Evolutionary conservation across 2,329 filamentous ascomycete species (phyloP), one percentile per base, ranked within the genome.

Genomic region (Lizonia empirigonia): DNA sequence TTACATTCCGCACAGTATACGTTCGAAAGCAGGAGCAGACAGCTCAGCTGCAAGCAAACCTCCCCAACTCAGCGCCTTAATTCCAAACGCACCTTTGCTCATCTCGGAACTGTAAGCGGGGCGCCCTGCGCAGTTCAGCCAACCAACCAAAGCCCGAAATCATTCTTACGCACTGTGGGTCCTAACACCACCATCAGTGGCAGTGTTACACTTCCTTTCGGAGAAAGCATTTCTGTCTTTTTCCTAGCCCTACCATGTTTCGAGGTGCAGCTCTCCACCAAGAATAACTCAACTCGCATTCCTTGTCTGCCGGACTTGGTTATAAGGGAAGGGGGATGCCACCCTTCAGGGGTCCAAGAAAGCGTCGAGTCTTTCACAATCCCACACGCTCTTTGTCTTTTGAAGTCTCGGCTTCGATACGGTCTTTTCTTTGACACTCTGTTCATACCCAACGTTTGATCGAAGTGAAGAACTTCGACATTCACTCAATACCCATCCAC

Each of bases 131-230:
- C 35, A 22, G 33, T 50, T 29, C 18, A 15, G 12, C 23, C 35
- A 33, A 33, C 59, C 59, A 58, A 56, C 53, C 48, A 56, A 15
- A 47, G 27, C 32, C 23, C 30, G 16, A 47, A 39, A 35, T 33
- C 23, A 40, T 15, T 32, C 32, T 27, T 40, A 32, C 36, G 41
- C 32, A 37, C 23, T 29, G 32, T 44, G 37, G 49, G 32, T 44
- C 35, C 33, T 36, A 33, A 44, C 47, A 52, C 36, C 32, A 27
- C 36, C 33, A 48, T 48, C 33, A 46, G 29, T 39, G 27, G 18
- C 23, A 19, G 16, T 50, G 27, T 39, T 56, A 48, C 48, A 50
- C 27, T 42, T 49, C 19, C 36, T 34, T 44, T 39, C 48, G 51
- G 41, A 52, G 51, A 39, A 47, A 32, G 34, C 13, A 9, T 20